Evolutionary conservation across 2,329 filamentous ascomycete species (phyloP), one percentile per base, ranked within the genome.

Genomic region (Xylaria sp.): DNA sequence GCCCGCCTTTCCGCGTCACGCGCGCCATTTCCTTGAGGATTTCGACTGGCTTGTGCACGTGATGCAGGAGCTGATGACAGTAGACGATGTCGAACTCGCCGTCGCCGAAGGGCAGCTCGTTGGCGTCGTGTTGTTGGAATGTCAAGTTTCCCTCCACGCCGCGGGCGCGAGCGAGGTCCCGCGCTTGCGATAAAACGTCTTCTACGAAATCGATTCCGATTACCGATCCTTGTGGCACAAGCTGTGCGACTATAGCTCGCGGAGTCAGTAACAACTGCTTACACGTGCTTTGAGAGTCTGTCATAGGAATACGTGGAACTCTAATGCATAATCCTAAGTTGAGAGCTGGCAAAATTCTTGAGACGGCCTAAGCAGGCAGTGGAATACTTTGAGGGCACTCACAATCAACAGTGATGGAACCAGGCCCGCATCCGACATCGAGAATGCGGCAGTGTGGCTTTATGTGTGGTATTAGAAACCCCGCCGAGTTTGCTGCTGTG

Each of bases 41-140:
- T 1, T 77, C 74, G 0, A 86, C 77, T 0, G 87, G 87, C 68
- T 86, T 81, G 25, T 79, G 77, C 3, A 90, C 78, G 76, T 90
- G 88, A 71, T 85, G 83, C 10, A 90, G 79, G 3, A 90, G 84
- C 74, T 90, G 87, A 73, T 89, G 86, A 28, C 83, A 84, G 72
- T 86, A 85, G 7, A 90, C 87, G n/a, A 90, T 76, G 72, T 91
- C 89, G 70, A 90, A 90, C 2, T 80, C 75, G 33, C 79, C 80
- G 64, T 89, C 84, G 2, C 79, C 70, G 54, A 83, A 78, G 82
- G 75, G 71, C 10, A 81, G 69, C 1, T 72, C 65, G 65, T 76
- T 74, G 25, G 73, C 74, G 41, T 76, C 70, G 55, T 62, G 60
- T 64, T 10, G 60, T 71, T 67, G 63, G 57, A 79, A 79, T 39